phyloP scores from a whole-genome alignment of 345 rosid genomes.

The Eutrema heterophyllum region DNA sequence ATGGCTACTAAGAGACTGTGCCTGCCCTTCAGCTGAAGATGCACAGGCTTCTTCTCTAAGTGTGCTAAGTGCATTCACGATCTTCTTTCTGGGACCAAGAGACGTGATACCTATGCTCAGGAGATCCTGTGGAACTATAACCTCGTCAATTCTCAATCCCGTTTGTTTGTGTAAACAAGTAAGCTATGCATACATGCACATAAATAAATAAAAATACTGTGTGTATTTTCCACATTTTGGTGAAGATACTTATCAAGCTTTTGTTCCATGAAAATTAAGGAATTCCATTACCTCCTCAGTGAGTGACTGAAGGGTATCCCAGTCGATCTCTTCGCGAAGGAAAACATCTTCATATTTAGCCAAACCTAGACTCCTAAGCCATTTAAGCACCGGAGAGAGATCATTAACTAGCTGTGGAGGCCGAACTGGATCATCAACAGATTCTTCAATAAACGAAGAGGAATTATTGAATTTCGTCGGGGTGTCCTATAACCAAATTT shows the following conservation, averaged over 20 bases:
- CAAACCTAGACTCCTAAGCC: constrained; percentile 60
- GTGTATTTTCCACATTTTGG: background rate
- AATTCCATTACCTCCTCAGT: constrained; percentile 66
- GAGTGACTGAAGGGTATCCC: constrained; percentile 77
- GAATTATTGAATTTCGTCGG: constrained; percentile 21
- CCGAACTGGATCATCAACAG: constrained; percentile 33
- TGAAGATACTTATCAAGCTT: background rate
- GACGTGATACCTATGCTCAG: constrained; percentile 70
- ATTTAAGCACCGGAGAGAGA: constrained; percentile 59
- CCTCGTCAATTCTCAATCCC: background rate
- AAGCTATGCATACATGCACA: constrained; percentile 1
- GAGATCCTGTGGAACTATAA: constrained; percentile 51
- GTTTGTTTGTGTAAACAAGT: background rate
- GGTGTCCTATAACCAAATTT: constrained; percentile 32
- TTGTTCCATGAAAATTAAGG: background rate
- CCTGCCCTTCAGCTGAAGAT: constrained; percentile 23
- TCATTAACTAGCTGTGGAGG: constrained; percentile 41
- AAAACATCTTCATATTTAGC: constrained; percentile 64
- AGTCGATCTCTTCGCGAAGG: constrained; percentile 78
- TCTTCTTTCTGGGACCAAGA: constrained; percentile 92
- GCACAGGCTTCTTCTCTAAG: constrained; percentile 41
- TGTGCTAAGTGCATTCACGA: constrained; percentile 61
- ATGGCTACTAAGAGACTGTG: constrained; percentile 20
- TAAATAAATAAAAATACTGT: background rate
- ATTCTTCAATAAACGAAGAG: constrained; percentile 23